Conservation (phyloP, 148 eudicot genomes). For the Silene latifolia region DNA sequence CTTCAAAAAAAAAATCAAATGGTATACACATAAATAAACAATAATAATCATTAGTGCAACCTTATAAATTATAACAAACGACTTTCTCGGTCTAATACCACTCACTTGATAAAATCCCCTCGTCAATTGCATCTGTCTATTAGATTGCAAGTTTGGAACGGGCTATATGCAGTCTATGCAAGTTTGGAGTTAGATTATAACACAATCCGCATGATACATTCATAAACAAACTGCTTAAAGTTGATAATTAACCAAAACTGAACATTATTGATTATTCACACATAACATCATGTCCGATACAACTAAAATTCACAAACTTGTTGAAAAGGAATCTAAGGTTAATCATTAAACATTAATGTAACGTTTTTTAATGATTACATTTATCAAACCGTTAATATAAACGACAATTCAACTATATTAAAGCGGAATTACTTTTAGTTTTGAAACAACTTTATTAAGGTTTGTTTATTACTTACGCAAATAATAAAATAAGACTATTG, state of each 20-base stretch:
- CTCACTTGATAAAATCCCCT: too few relatives aligned
- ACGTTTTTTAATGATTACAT: background rate
- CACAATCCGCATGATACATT: background rate
- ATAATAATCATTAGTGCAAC: too few relatives aligned
- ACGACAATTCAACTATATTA: background rate
- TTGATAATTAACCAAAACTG: background rate
- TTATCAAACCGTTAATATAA: background rate
- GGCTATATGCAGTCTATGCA: background rate
- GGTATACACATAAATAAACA: too few relatives aligned
- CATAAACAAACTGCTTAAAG: background rate
- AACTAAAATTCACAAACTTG: background rate
- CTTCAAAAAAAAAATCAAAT: too few relatives aligned
- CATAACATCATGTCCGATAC: conserved; percentile 1
- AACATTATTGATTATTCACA: background rate
- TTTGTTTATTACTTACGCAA: background rate
- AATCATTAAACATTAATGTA: conserved; percentile 1
- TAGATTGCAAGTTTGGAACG: too few relatives aligned
- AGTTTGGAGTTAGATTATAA: background rate
- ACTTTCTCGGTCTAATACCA: too few relatives aligned
- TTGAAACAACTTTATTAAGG: background rate
- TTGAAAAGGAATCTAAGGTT: background rate
- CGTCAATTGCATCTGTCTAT: too few relatives aligned
- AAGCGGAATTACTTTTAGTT: background rate
- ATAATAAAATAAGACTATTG: too few relatives aligned
- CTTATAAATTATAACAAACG: too few relatives aligned